Conservation (phyloP, 768 basidiomycete genomes). For the Boletus huronensis region DNA sequence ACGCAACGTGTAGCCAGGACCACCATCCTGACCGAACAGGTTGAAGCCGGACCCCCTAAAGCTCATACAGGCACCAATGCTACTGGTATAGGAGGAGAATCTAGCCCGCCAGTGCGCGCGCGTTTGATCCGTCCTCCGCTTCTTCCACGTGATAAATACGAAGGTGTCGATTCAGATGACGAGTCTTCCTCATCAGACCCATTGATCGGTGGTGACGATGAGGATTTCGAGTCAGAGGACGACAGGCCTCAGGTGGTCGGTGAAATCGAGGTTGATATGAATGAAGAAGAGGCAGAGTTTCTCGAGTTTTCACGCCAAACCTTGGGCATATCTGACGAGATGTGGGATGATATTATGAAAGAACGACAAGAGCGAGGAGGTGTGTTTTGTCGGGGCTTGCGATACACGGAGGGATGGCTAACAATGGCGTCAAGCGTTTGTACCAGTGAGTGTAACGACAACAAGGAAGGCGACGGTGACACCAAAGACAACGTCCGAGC, state of each 20-base stretch:
- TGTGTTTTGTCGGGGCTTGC: constrained; percentile 36
- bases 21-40: constrained; percentile 41
- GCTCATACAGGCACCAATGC: constrained; percentile 6
- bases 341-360: constrained; percentile 82
- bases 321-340: constrained; percentile 82
- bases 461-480: constrained; percentile 1
- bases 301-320: constrained; percentile 91
- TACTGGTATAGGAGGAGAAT: background rate
- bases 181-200: constrained; percentile 67
- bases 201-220: constrained; percentile 38
- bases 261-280: constrained; percentile 88
- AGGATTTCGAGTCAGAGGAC: constrained; percentile 64
- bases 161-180: constrained; percentile 92
- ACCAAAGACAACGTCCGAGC: constrained; percentile 9
- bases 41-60: constrained; percentile 23
- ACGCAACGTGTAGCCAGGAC: constrained; percentile 62
- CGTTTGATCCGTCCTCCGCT: constrained; percentile 71
- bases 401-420: background rate
- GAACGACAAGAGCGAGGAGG: constrained; percentile 81
- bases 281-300: constrained; percentile 91
- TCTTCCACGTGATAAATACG: constrained; percentile 78
- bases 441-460: constrained; percentile 38
- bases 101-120: constrained; percentile 20
- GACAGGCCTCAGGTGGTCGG: constrained; percentile 82
- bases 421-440: constrained; percentile 47